These are phyloP conservation scores for Pseudogymnoascus sp. DNA, from an alignment of 2,329 filamentous ascomycete genomes.

Conservation along the genomic window DNA sequence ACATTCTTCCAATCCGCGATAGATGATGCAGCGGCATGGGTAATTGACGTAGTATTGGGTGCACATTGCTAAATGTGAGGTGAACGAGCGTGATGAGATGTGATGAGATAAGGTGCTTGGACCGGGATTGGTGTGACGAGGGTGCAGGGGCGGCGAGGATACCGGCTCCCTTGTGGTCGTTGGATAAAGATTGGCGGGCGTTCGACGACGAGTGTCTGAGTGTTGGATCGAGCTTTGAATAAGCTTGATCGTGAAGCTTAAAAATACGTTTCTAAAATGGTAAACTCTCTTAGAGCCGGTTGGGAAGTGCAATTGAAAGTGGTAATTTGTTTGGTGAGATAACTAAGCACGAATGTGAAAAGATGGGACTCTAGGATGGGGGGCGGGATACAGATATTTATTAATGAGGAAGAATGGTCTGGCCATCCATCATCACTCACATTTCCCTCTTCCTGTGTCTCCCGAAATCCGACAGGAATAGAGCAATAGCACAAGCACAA, in stretches of 20 bases:
- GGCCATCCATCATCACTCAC: background rate
- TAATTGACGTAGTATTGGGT: constrained; percentile 24
- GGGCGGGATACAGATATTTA: background rate
- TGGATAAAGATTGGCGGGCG: background rate
- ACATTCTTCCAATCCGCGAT: constrained; percentile 6
- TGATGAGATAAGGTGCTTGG: background rate
- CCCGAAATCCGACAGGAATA: background rate
- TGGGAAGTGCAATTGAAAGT: background rate
- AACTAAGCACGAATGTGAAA: background rate
- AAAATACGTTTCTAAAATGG: background rate
- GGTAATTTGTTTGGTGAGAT: background rate
- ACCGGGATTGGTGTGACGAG: background rate
- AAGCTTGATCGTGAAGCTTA: constrained; percentile 2
- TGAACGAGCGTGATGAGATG: background rate
- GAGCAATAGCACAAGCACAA: background rate
- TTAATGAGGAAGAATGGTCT: background rate
- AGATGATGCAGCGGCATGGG: constrained; percentile 17
- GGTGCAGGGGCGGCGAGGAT: background rate
- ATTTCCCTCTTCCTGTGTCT: background rate
- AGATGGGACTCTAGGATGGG: background rate
- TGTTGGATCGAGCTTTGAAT: background rate
- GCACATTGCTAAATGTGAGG: constrained; percentile 11
- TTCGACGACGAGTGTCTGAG: background rate
- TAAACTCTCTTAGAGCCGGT: background rate
- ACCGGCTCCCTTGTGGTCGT: background rate